These are phyloP conservation scores for Colletotrichum sojae DNA, from an alignment of 2,329 filamentous ascomycete species.

Conservation along the genomic window DNA sequence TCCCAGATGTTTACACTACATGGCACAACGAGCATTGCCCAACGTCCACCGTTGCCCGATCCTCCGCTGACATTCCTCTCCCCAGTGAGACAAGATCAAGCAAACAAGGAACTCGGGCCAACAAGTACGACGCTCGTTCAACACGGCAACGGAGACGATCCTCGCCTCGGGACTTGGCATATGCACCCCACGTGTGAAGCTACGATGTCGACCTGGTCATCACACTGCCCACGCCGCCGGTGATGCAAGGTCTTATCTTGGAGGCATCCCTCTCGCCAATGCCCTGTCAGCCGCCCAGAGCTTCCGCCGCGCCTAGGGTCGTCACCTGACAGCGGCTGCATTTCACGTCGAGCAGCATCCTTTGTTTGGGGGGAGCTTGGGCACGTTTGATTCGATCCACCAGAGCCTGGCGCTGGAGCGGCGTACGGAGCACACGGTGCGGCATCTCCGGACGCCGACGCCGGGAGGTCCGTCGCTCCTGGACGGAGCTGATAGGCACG, in stretches of 20 bases:
- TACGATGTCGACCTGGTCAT: conserved; percentile 10
- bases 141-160: conserved; percentile 18
- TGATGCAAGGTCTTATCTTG: conserved; percentile 21
- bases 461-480: conserved; percentile 23
- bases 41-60: not conserved
- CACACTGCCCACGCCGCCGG: not conserved
- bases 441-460: conserved; percentile 26
- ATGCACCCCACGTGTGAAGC: conserved; percentile 36
- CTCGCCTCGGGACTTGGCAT: conserved; percentile 22
- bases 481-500: conserved; percentile 37
- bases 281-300: conserved; percentile 5
- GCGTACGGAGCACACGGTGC: conserved; percentile 29
- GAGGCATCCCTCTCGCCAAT: conserved; percentile 9
- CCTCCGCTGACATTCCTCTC: conserved; percentile 1
- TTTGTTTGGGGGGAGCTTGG: conserved; percentile 19
- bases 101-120: not conserved
- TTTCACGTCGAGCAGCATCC: not conserved
- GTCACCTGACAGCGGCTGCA: not conserved
- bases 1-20: not conserved
- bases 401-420: not conserved
- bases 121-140: not conserved
- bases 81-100: conserved; percentile 17
- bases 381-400: not conserved
- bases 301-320: conserved; percentile 1
- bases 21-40: not conserved